Conservation (phyloP, 768 basidiomycete genomes). For the Mycena belliarum region DNA sequence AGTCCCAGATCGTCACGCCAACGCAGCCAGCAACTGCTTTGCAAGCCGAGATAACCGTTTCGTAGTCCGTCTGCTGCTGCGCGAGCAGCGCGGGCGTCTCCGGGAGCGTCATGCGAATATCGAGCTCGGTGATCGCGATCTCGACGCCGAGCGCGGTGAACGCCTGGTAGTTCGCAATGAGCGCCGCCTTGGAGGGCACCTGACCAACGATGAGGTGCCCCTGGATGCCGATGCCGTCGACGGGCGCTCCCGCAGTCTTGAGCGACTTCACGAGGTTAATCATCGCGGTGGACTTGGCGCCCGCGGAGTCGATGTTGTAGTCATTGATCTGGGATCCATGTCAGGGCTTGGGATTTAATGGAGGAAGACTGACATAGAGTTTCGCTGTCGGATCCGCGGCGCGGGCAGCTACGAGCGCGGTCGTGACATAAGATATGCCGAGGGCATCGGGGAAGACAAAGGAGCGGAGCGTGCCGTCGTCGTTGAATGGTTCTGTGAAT, state of each 20-base stretch:
- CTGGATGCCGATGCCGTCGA: constrained; percentile 60
- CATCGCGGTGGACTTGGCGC: constrained; percentile 45
- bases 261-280: constrained; percentile 42
- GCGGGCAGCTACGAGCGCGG: constrained; percentile 45
- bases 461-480: constrained; percentile 47
- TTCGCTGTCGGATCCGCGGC: constrained; percentile 46
- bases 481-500: constrained; percentile 44
- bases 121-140: constrained; percentile 69
- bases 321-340: constrained; percentile 27
- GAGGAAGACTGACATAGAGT: constrained; percentile 37
- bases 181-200: constrained; percentile 41
- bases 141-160: constrained; percentile 65
- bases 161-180: constrained; percentile 49
- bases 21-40: constrained; percentile 42
- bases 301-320: constrained; percentile 31
- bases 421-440: constrained; percentile 37
- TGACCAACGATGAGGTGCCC: constrained; percentile 60
- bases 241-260: constrained; percentile 37
- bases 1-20: constrained; percentile 21
- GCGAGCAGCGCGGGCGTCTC: constrained; percentile 46
- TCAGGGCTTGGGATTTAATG: not conserved
- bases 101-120: constrained; percentile 61
- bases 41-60: constrained; percentile 57
- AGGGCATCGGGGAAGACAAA: constrained; percentile 45
- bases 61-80: constrained; percentile 61